Percentiles rank a stretch among this genome's conserved stretches.
Conservation (phyloP, 176 grass and related monocot species). For the Carex scoparia region DNA sequence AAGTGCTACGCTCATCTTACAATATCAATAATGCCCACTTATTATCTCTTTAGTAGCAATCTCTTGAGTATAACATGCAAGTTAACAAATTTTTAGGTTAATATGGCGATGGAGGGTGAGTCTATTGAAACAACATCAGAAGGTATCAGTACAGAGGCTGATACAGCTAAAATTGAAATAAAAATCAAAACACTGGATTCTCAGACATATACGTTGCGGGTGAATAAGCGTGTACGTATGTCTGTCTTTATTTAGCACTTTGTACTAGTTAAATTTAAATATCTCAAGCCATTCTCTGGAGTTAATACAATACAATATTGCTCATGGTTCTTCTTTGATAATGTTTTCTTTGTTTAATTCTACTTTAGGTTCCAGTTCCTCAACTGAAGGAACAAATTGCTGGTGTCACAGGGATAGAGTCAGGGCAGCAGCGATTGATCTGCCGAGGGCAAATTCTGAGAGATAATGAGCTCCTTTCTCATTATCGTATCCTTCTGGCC, state of each 20-base stretch:
- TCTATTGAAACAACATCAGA: neutral
- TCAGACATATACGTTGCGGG: slow-evolving; percentile 78
- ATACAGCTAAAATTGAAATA: slow-evolving; percentile 72
- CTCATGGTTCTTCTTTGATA: slow-evolving; percentile 18
- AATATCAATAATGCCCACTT: neutral
- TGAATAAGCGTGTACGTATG: slow-evolving; percentile 87
- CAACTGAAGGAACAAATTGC: slow-evolving; percentile 95
- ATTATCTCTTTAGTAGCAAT: neutral
- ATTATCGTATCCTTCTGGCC: slow-evolving; percentile 77
- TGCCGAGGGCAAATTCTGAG: slow-evolving; percentile 88
- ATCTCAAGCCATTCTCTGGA: slow-evolving; percentile 6
- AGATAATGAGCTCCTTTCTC: slow-evolving; percentile 93
- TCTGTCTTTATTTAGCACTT: slow-evolving; percentile 4
- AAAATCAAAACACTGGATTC: slow-evolving; percentile 99
- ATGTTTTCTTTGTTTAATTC: slow-evolving; percentile 20
- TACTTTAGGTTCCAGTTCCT: slow-evolving; percentile 81
- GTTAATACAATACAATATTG: neutral
- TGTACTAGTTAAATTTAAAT: neutral
- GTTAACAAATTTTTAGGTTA: neutral
- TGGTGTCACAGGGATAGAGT: slow-evolving; percentile 76
- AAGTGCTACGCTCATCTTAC: neutral
- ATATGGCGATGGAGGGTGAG: neutral
- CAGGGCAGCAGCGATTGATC: slow-evolving; percentile 88
- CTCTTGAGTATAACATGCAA: neutral
- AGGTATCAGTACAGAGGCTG: slow-evolving; percentile 21